phyloP scores from a whole-genome alignment of 1,139 yeast genomes.

The Lodderomyces beijingensis region DNA sequence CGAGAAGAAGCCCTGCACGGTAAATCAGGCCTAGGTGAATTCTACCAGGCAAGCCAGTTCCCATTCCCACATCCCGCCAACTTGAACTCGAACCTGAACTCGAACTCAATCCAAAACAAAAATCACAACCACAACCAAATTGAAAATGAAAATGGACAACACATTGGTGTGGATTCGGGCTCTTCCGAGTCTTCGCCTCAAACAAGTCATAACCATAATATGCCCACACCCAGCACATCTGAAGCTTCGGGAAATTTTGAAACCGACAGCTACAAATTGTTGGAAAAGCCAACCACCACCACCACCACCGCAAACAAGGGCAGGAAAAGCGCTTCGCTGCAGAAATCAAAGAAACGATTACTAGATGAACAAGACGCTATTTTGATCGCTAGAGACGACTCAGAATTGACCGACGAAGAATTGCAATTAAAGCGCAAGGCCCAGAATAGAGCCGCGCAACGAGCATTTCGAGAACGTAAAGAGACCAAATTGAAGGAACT shows the following conservation, averaged over 20 bases:
- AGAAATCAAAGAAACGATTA: slow-evolving; percentile 20
- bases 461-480: slow-evolving; percentile 84
- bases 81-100: no score
- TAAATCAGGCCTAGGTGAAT: not conserved
- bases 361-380: slow-evolving; percentile 37
- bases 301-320: slow-evolving; percentile 1
- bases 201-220: slow-evolving; percentile 3
- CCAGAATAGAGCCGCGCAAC: slow-evolving; percentile 85
- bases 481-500: slow-evolving; percentile 70
- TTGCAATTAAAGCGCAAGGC: slow-evolving; percentile 60
- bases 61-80: not conserved
- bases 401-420: slow-evolving; percentile 45
- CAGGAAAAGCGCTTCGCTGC: no score
- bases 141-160: not conserved
- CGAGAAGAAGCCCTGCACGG: slow-evolving; percentile 1
- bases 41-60: slow-evolving; percentile 4
- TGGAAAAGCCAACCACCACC: not conserved
- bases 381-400: slow-evolving; percentile 37
- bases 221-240: slow-evolving; percentile 12
- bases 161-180: not conserved
- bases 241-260: slow-evolving; percentile 9
- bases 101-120: no score
- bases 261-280: slow-evolving; percentile 6
- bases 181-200: slow-evolving; percentile 12
- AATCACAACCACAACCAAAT: no score